Conservation (phyloP, 352 stramenopile species). For the Ophiocytium majus region DNA sequence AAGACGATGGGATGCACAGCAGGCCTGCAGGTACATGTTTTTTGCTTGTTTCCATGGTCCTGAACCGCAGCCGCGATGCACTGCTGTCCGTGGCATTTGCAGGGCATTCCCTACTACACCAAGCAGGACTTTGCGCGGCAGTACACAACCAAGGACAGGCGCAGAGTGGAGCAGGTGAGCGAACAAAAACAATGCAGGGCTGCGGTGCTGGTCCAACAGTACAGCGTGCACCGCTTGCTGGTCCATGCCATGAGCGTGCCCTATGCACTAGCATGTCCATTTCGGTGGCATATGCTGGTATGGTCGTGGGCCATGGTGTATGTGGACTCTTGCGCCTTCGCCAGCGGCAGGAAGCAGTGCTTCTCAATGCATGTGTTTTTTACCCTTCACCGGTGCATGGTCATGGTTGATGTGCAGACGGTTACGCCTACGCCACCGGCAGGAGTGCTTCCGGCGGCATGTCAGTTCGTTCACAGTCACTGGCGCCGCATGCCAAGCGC, state of each 20-base stretch:
- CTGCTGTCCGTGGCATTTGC: not conserved
- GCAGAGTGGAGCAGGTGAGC: not conserved
- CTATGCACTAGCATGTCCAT: not conserved
- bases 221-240: not conserved
- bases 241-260: not conserved
- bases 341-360: not conserved
- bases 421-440: too few species aligned
- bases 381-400: too few species aligned
- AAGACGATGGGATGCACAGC: not conserved
- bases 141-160: not conserved
- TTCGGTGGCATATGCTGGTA: not conserved
- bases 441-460: too few species aligned
- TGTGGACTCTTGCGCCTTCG: not conserved
- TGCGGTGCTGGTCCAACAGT: not conserved
- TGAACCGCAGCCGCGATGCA: not conserved
- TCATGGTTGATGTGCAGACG: too few species aligned
- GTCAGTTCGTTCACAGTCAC: too few species aligned
- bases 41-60: not conserved
- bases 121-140: not conserved
- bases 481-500: not conserved
- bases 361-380: not conserved
- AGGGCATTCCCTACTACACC: conserved; percentile 9
- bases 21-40: not conserved
- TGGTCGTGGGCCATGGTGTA: not conserved
- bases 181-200: not conserved